Conservation (phyloP, 805 yeast species). For the Monosporozyma unispora region DNA sequence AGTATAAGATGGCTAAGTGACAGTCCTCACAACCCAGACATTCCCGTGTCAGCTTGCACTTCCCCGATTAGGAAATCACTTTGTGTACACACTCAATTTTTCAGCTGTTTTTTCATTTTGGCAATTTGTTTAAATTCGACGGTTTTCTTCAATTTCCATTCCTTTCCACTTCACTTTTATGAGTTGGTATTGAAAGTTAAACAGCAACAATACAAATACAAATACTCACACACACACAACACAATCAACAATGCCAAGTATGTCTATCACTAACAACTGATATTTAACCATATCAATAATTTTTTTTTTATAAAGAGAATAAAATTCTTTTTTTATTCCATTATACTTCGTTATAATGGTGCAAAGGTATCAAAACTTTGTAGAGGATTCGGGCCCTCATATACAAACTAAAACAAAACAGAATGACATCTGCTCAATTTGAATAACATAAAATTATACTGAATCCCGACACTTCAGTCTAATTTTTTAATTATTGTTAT, state of each 20-base stretch:
- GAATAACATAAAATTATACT: slow-evolving; percentile 37
- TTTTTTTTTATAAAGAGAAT: neutral
- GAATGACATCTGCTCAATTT: neutral
- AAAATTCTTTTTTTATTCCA: neutral
- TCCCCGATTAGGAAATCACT: neutral
- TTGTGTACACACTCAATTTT: neutral
- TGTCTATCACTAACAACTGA: slow-evolving; percentile 5
- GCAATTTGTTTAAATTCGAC: neutral
- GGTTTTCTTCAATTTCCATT: neutral
- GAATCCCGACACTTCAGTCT: slow-evolving; percentile 80
- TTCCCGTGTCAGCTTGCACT: neutral
- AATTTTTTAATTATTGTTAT: neutral
- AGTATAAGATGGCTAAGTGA: too few species aligned
- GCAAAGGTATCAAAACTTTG: slow-evolving; percentile 3
- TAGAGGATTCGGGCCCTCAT: slow-evolving; percentile 72
- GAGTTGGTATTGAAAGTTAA: neutral
- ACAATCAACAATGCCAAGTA: slow-evolving; percentile 15
- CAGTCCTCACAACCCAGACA: neutral
- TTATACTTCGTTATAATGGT: neutral
- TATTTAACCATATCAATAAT: neutral
- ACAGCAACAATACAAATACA: neutral
- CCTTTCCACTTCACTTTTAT: neutral
- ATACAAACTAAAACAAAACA: neutral
- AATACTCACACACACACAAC: neutral
- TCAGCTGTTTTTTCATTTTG: neutral